A percentile compares a stretch with the other conserved stretches of the same genome.
phyloP scores from a whole-genome alignment of 192 early-diverging fungal genomes.

The Entophlyctis luteolus region DNA sequence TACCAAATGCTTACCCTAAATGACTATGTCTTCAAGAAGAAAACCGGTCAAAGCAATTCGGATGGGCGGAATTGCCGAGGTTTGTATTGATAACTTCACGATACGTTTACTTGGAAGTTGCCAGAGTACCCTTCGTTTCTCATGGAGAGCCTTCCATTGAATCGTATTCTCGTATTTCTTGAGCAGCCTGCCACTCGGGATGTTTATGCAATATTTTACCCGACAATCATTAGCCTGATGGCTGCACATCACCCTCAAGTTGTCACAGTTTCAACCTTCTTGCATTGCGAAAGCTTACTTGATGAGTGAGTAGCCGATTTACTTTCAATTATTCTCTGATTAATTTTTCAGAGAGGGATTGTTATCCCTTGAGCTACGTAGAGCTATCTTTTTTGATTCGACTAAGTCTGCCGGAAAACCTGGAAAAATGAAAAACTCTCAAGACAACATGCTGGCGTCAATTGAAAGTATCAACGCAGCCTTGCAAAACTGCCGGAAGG shows the following conservation, averaged over 20 bases:
- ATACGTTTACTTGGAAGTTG: too few species aligned
- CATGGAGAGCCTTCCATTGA: slow-evolving; percentile 25
- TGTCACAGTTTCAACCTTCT: not conserved
- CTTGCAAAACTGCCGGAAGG: not conserved
- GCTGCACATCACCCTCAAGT: slow-evolving; percentile 23
- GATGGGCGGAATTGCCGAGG: too few species aligned
- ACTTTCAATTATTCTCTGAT: not conserved
- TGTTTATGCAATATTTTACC: slow-evolving; percentile 1
- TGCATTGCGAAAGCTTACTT: slow-evolving; percentile 2
- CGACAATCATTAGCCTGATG: slow-evolving; percentile 16
- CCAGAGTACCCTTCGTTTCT: slow-evolving; percentile 13
- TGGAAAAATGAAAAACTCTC: too few species aligned
- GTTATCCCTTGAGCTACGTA: slow-evolving; percentile 3
- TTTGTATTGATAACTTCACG: too few species aligned
- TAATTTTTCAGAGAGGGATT: not conserved
- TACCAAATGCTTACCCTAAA: slow-evolving; percentile 16
- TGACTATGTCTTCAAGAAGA: slow-evolving; percentile 4
- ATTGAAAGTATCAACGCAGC: too few species aligned
- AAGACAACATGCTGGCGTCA: too few species aligned
- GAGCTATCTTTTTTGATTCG: not conserved
- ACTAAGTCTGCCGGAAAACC: not conserved
- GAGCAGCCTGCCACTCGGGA: slow-evolving; percentile 24
- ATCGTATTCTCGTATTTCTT: slow-evolving; percentile 12
- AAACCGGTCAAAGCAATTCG: not conserved
- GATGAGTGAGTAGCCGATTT: slow-evolving; percentile 6